These are phyloP conservation scores for Fusarium penzigii DNA, from an alignment of 2,329 filamentous ascomycete genomes.

Conservation along the genomic window DNA sequence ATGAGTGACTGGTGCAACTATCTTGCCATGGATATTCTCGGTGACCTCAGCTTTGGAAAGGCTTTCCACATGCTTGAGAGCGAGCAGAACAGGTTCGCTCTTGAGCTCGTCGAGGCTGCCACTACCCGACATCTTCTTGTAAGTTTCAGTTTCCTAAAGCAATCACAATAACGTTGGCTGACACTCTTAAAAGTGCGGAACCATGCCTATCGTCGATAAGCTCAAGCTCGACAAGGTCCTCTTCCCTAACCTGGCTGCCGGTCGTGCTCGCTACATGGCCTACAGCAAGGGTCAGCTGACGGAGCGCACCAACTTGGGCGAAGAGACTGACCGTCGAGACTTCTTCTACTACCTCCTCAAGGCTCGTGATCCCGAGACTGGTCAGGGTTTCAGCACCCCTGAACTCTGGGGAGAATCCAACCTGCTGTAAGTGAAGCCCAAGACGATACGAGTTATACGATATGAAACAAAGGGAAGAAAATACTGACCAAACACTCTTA, in stretches of 20 bases:
- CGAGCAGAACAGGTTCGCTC: conserved; percentile 64
- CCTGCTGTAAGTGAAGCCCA: conserved; percentile 50
- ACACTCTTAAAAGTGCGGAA: conserved; percentile 58
- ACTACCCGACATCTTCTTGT: conserved; percentile 70
- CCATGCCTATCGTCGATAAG: conserved; percentile 68
- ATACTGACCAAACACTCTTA: conserved; percentile 25
- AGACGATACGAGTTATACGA: neutral
- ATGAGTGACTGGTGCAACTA: conserved; percentile 66
- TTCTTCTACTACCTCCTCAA: conserved; percentile 77
- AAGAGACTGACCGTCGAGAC: conserved; percentile 67
- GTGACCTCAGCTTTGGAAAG: conserved; percentile 62
- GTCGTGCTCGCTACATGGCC: conserved; percentile 69
- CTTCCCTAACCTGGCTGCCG: conserved; percentile 66
- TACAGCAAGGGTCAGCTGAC: conserved; percentile 69
- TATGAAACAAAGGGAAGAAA: neutral
- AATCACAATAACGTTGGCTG: conserved; percentile 3
- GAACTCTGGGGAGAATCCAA: conserved; percentile 74
- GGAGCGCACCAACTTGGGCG: conserved; percentile 66
- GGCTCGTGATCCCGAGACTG: conserved; percentile 70
- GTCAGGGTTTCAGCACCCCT: conserved; percentile 62
- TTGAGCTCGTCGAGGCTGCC: conserved; percentile 66
- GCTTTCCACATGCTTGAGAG: conserved; percentile 63
- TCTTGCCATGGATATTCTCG: conserved; percentile 63
- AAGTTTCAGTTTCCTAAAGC: conserved; percentile 31
- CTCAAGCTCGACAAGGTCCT: conserved; percentile 68